Evolutionary conservation across 208 protist species (phyloP).

Genomic region (Willaertia magna): DNA sequence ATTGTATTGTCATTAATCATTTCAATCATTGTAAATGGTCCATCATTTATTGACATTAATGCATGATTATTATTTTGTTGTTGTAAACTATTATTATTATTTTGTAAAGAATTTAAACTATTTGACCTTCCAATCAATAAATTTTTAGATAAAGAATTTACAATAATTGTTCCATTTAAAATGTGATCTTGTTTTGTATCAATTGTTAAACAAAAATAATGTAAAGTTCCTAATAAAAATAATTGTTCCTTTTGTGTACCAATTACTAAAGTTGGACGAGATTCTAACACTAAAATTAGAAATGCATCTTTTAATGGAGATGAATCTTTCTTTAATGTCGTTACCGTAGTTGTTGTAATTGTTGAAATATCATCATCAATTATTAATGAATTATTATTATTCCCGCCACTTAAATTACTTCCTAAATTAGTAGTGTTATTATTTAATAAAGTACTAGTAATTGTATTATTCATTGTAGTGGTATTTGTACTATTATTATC

Average conservation of each 20-base stretch:
- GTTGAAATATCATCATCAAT: neutral
- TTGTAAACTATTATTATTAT: too few species aligned
- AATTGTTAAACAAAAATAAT: neutral
- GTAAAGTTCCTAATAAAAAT: neutral
- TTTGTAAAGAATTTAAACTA: too few species aligned
- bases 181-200: neutral
- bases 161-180: neutral
- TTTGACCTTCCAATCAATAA: neutral
- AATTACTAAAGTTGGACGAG: neutral
- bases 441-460: too few species aligned
- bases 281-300: neutral
- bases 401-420: too few species aligned
- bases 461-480: too few species aligned
- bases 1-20: neutral
- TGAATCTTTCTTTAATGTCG: neutral
- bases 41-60: neutral
- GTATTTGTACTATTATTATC: too few species aligned
- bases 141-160: neutral
- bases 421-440: too few species aligned
- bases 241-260: neutral
- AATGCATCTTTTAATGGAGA: neutral
- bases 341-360: neutral
- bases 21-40: neutral
- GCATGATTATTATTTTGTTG: neutral
- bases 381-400: too few species aligned